Conservation (phyloP, 306 rosid genomes). For the Echinosophora koreensis region DNA sequence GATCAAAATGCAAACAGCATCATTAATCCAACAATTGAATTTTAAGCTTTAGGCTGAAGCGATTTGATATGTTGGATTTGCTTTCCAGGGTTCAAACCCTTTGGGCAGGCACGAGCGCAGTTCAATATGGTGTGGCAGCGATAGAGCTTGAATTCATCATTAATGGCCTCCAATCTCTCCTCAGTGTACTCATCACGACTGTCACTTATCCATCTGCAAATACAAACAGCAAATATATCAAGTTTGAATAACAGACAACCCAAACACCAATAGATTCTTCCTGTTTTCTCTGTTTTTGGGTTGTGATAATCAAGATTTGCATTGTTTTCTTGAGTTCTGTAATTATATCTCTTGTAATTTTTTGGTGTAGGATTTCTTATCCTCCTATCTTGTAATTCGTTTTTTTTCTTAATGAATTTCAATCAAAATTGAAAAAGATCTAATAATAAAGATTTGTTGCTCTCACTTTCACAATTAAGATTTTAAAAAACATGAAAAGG, state of each 20-base stretch:
- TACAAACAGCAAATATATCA: slow-evolving; percentile 28
- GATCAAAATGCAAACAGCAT: slow-evolving; percentile 48
- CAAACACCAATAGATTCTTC: not conserved
- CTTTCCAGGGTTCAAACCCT: slow-evolving; percentile 98
- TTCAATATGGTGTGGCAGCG: slow-evolving; percentile 99
- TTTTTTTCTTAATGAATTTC: too few relatives aligned
- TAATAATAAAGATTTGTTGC: too few relatives aligned
- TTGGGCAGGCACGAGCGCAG: slow-evolving; percentile 97
- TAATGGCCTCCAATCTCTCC: slow-evolving; percentile 90
- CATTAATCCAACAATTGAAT: slow-evolving; percentile 44
- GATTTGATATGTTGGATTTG: slow-evolving; percentile 83
- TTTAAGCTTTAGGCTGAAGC: slow-evolving; percentile 59
- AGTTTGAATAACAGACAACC: slow-evolving; percentile 13
- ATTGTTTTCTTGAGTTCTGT: too few relatives aligned
- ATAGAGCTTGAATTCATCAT: slow-evolving; percentile 97
- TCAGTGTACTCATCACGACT: slow-evolving; percentile 93
- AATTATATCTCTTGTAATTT: too few relatives aligned
- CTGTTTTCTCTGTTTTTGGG: too few relatives aligned
- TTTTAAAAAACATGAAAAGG: too few relatives aligned
- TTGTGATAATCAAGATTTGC: not conserved
- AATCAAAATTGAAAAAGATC: too few relatives aligned
- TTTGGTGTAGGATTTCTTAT: too few relatives aligned
- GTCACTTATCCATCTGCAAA: slow-evolving; percentile 93
- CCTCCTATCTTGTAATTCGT: too few relatives aligned
- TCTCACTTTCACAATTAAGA: too few relatives aligned